Evolutionary conservation across 139 green algal species (phyloP), one percentile per base, ranked within the genome.

Genomic region (Limnomonas spitsbergensis): DNA sequence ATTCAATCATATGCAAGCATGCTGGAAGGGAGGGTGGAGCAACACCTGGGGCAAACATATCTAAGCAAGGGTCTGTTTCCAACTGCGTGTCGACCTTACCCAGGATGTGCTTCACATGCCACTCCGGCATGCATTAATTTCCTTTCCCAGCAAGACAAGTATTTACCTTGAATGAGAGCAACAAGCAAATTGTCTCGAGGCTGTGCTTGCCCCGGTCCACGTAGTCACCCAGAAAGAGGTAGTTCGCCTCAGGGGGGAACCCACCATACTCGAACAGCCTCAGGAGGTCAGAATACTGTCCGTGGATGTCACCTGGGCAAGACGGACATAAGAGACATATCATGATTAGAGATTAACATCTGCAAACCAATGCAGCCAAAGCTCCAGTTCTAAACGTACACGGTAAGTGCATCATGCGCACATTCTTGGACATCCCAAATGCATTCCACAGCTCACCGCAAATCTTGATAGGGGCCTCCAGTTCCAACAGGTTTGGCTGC

Each of bases 381-480:
- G 47, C 9, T 20, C 47, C 47, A 56, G 9, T 56, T 56, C 20
- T 56, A 9, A 56, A n/a, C n/a, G n/a, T n/a, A n/a, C n/a, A n/a
- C n/a, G n/a, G n/a, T n/a, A n/a, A n/a, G n/a, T n/a, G n/a, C n/a
- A n/a, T n/a, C n/a, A n/a, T n/a, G n/a, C n/a, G n/a, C n/a, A n/a
- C n/a, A n/a, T n/a, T n/a, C n/a, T n/a, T n/a, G n/a, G n/a, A n/a
- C n/a, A n/a, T n/a, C n/a, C n/a, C n/a, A n/a, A n/a, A n/a, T n/a
- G n/a, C n/a, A n/a, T n/a, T n/a, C n/a, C n/a, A n/a, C n/a, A n/a
- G 75, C 85, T 66, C 80, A 97, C 96, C 96, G 88, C 96, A 99
- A 79, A 99, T 99, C 79, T 99, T 99, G 76, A 99, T 98, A 47
- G 96, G 96, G 69, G 96, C 96, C 79, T 99, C 96, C 40, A 99